Percentiles rank a stretch among this genome's conserved stretches.
Conservation (phyloP, 106 monocot genomes). For the Triglochin maritima region DNA sequence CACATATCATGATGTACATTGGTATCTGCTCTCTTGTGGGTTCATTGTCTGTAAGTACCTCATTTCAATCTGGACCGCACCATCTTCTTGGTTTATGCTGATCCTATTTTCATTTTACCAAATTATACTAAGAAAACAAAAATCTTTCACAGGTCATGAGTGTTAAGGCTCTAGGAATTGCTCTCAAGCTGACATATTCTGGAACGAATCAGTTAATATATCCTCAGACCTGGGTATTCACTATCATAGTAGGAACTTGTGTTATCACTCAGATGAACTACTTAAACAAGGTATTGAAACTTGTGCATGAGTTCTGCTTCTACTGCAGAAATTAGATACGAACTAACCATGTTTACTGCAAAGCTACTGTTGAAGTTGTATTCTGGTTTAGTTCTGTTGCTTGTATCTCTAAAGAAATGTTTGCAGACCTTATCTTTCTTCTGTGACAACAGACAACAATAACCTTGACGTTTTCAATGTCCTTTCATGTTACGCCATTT, state of each 20-base stretch:
- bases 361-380: too few species aligned
- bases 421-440: too few species aligned
- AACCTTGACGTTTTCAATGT: too few species aligned
- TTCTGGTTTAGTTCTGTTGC: too few species aligned
- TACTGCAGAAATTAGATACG: too few species aligned
- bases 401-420: too few species aligned
- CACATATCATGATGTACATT: conserved; percentile 82
- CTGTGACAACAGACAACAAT: too few species aligned
- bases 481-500: too few species aligned
- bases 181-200: conserved; percentile 77
- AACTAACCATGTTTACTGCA: too few species aligned
- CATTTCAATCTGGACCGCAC: not conserved
- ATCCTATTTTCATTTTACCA: too few species aligned
- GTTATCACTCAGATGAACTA: conserved; percentile 88
- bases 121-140: not conserved
- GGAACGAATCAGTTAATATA: conserved; percentile 84
- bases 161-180: conserved; percentile 87
- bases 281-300: conserved; percentile 62
- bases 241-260: conserved; percentile 54
- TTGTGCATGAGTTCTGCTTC: not conserved
- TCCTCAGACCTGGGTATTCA: conserved; percentile 76
- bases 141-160: conserved; percentile 61
- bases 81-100: not conserved
- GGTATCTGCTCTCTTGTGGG: conserved; percentile 88
- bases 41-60: conserved; percentile 57